Percentiles rank a stretch among this genome's conserved stretches.
Conservation (phyloP, 345 rosid genomes). For the Eucalyptus camaldulensis region DNA sequence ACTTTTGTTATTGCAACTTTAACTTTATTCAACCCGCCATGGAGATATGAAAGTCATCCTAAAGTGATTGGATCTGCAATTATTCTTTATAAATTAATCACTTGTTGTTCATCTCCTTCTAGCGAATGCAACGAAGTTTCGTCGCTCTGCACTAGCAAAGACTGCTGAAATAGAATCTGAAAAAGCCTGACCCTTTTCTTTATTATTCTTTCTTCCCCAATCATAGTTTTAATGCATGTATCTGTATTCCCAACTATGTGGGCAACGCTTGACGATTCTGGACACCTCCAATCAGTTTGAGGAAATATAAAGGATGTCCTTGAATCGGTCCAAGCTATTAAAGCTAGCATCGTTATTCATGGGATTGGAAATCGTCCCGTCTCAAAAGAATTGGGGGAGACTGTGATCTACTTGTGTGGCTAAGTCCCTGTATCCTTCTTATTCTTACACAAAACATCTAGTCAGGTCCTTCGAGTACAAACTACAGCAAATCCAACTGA, state of each 20-base stretch:
- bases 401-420: not conserved
- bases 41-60: not conserved
- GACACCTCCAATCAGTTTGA: not conserved
- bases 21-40: not conserved
- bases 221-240: not conserved
- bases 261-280: not conserved
- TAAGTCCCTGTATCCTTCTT: not conserved
- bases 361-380: not conserved
- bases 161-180: not conserved
- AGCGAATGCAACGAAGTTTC: not conserved
- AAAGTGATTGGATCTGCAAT: not conserved
- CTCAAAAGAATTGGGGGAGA: not conserved
- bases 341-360: not conserved
- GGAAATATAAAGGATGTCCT: not conserved
- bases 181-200: not conserved
- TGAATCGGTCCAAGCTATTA: not conserved
- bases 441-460: not conserved
- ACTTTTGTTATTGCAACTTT: not conserved
- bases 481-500: not conserved
- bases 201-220: not conserved
- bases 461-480: not conserved
- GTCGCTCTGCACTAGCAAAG: not conserved
- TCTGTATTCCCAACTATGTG: not conserved
- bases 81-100: not conserved
- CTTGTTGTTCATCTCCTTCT: not conserved